Conservation (phyloP, 352 stramenopile species). For the Phytophthora fragariae region DNA sequence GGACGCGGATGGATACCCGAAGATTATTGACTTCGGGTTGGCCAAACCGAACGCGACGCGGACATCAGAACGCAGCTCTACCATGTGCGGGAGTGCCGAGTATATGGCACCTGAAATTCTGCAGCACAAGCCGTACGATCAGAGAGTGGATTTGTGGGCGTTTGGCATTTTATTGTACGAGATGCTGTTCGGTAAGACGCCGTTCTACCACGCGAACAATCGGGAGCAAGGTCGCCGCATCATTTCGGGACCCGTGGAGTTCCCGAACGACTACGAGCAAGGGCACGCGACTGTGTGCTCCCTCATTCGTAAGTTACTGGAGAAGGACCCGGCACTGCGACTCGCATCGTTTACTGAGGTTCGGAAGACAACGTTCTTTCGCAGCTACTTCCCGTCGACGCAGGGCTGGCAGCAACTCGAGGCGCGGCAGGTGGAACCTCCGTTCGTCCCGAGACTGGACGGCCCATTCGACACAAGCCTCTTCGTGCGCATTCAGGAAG, state of each 20-base stretch:
- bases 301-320: slow-evolving; percentile 57
- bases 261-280: slow-evolving; percentile 62
- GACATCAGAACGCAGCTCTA: slow-evolving; percentile 55
- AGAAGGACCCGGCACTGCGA: slow-evolving; percentile 57
- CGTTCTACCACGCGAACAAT: slow-evolving; percentile 90
- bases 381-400: slow-evolving; percentile 48
- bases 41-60: slow-evolving; percentile 57
- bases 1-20: slow-evolving; percentile 87
- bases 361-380: slow-evolving; percentile 56
- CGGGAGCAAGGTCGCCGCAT: slow-evolving; percentile 82
- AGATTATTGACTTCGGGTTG: slow-evolving; percentile 79
- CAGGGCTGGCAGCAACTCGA: slow-evolving; percentile 60
- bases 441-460: slow-evolving; percentile 69
- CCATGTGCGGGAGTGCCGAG: slow-evolving; percentile 77
- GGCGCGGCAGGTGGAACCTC: slow-evolving; percentile 43
- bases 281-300: slow-evolving; percentile 43
- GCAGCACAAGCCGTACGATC: slow-evolving; percentile 63
- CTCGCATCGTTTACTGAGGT: slow-evolving; percentile 56
- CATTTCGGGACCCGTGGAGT: slow-evolving; percentile 56
- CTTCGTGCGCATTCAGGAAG: slow-evolving; percentile 56
- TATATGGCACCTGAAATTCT: slow-evolving; percentile 85
- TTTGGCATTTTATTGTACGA: slow-evolving; percentile 86
- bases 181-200: slow-evolving; percentile 61
- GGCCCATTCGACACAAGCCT: slow-evolving; percentile 72
- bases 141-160: slow-evolving; percentile 72